phyloP scores from a whole-genome alignment of 768 basidiomycete genomes.

The Peribolospora kevripleyi region DNA sequence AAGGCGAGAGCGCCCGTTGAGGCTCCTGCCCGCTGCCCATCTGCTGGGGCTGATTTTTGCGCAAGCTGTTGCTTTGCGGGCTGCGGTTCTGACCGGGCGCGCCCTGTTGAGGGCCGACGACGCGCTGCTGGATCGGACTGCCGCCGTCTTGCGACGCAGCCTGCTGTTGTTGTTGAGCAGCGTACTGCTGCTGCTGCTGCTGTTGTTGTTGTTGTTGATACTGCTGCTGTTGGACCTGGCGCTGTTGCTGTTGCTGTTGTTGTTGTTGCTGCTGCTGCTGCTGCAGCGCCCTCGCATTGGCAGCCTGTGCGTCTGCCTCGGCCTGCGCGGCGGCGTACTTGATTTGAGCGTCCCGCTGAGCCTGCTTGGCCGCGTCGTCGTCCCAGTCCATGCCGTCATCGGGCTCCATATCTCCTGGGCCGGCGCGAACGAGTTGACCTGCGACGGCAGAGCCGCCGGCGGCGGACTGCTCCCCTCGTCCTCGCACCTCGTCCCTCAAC shows the following conservation, averaged over 20 bases:
- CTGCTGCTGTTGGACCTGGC: neutral
- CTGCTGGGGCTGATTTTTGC: no score
- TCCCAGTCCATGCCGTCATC: conserved; percentile 4
- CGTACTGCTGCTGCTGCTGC: conserved; percentile 3
- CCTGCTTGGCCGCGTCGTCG: conserved; percentile 6
- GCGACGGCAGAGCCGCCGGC: neutral
- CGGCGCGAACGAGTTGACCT: conserved; percentile 1
- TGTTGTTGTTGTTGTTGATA: conserved; percentile 7
- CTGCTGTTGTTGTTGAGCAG: conserved; percentile 12
- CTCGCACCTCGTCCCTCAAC: conserved; percentile 32
- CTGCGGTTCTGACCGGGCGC: no score
- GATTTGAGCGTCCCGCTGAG: conserved; percentile 4
- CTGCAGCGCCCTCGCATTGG: neutral
- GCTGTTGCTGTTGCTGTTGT: conserved; percentile 4
- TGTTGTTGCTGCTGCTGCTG: conserved; percentile 9
- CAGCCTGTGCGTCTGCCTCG: conserved; percentile 5
- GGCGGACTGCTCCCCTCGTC: conserved; percentile 1
- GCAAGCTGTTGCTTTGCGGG: no score
- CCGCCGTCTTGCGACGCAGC: conserved; percentile 10
- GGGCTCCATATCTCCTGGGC: conserved; percentile 2
- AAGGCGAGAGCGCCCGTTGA: neutral
- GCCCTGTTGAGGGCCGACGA: no score
- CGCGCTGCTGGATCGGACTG: neutral
- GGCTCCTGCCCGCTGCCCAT: neutral
- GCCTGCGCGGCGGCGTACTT: neutral